Evolutionary conservation across 768 basidiomycete species (phyloP), one percentile per base, ranked within the genome.

Genomic region (Lactifluus pinguis): DNA sequence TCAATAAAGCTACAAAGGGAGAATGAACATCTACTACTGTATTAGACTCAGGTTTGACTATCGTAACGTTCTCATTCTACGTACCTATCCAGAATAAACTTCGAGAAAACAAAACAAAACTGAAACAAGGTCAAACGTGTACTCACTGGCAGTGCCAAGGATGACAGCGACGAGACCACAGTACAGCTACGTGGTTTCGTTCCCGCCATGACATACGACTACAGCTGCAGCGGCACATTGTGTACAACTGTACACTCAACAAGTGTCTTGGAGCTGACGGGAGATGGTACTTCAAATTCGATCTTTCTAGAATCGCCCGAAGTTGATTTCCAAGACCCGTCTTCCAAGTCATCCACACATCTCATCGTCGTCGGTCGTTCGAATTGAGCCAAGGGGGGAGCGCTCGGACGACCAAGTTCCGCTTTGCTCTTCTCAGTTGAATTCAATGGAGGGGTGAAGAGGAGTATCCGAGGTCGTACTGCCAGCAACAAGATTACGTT

Each of bases 381-480:
- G 7, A 9, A 44, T 44, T 44, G 9, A 38, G 6, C 38, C 11
- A 38, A 38, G 38, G 1, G 5, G 38, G 17, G 17, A 42, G 17
- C 11, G 6, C 14, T 3, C 19, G 44, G 9, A 45, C 19, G 10
- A 19, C 8, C 9, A 11, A 19, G 44, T 45, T 45, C 44, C 19
- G 19, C 1, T 42, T 19, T 19, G 44, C 8, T 9, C 44, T 19
- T 9, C 44, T 19, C 44, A 11, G 11, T 38, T 19, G n/a, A 2
- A 8, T 10, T 19, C 15, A 7, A 7, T 45, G n/a, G 1, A 51
- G 59, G 4, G 54, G 45, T 15, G 30, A 76, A 76, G 10, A 76
- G 68, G 29, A 69, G 68, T 4, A 73, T 69, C 50, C 71, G 68
- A 3, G 74, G 75, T 30, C 75, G 72, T 10, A 74, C 75, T 17